Evolutionary conservation across 2,329 filamentous ascomycete genomes (phyloP).

Genomic region (Aureobasidium sp.): DNA sequence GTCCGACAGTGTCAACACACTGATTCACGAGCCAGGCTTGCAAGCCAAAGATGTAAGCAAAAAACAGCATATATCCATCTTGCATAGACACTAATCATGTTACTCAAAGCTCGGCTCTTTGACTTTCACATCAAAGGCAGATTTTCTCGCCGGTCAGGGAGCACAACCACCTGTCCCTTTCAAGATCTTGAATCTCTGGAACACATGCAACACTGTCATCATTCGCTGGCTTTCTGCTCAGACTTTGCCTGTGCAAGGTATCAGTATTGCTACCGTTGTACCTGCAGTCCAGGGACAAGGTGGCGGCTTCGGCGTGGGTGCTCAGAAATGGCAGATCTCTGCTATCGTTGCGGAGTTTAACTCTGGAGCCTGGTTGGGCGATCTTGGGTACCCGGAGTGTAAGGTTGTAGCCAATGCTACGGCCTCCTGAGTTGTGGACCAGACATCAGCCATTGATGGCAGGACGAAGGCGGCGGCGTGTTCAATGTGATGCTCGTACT

Average conservation of each 20-base stretch:
- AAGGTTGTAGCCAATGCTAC: background rate
- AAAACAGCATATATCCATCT: background rate
- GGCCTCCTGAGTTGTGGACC: background rate
- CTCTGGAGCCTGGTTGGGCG: constrained; percentile 25
- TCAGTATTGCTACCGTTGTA: constrained; percentile 11
- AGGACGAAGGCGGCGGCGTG: no score
- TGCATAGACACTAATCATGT: no score
- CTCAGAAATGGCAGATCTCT: constrained; percentile 24
- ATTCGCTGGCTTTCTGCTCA: constrained; percentile 25
- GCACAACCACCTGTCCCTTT: constrained; percentile 26
- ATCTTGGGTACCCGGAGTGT: constrained; percentile 8
- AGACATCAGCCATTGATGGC: background rate
- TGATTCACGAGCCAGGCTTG: constrained; percentile 18
- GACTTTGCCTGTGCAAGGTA: constrained; percentile 20
- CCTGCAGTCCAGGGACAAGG: background rate
- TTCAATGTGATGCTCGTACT: no score
- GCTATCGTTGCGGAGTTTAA: constrained; percentile 30
- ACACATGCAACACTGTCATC: constrained; percentile 23
- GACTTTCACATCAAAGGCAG: constrained; percentile 22
- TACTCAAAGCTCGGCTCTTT: background rate
- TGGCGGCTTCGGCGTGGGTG: background rate
- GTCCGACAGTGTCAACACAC: constrained; percentile 26
- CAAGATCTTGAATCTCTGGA: constrained; percentile 23
- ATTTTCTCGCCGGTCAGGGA: constrained; percentile 25
- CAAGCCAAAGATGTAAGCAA: background rate